Conservation (phyloP, 2,329 filamentous ascomycete species). For the Paraconiothyrium brasiliense region DNA sequence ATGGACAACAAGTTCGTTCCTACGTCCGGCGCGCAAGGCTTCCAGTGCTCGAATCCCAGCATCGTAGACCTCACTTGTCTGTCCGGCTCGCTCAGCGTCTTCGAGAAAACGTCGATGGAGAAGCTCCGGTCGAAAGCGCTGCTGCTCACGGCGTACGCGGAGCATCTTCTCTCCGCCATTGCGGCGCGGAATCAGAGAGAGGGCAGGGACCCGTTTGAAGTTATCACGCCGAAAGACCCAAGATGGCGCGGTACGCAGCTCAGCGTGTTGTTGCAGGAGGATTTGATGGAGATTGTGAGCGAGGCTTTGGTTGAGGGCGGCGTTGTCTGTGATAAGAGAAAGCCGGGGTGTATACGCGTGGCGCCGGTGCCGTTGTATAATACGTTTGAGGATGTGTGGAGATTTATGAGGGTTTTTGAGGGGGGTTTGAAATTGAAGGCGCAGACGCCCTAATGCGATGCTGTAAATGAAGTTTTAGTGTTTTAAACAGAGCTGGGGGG, state of each 20-base stretch:
- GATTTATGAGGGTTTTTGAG: constrained; percentile 58
- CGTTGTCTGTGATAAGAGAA: constrained; percentile 82
- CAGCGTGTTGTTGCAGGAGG: constrained; percentile 74
- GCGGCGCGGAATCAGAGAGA: constrained; percentile 32
- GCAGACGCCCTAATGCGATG: not conserved
- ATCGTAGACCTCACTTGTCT: constrained; percentile 82
- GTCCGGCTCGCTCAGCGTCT: constrained; percentile 75
- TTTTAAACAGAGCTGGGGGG: not conserved
- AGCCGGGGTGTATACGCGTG: constrained; percentile 84
- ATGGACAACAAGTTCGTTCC: constrained; percentile 86
- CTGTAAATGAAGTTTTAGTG: not conserved
- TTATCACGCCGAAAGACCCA: constrained; percentile 75
- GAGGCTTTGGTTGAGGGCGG: constrained; percentile 71
- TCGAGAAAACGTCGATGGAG: constrained; percentile 74
- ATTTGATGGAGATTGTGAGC: constrained; percentile 73
- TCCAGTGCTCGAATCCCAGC: constrained; percentile 84
- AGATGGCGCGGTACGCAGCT: constrained; percentile 78
- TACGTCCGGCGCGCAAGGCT: constrained; percentile 79
- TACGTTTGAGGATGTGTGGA: constrained; percentile 74
- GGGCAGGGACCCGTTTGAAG: constrained; percentile 49
- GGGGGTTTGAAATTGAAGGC: constrained; percentile 43
- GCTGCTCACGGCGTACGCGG: constrained; percentile 73
- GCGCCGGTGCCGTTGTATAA: constrained; percentile 88
- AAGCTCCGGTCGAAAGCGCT: constrained; percentile 75
- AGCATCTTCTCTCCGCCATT: constrained; percentile 38